These are phyloP conservation scores for Boletus patriciae DNA, from an alignment of 768 basidiomycete species.

Conservation along the genomic window DNA sequence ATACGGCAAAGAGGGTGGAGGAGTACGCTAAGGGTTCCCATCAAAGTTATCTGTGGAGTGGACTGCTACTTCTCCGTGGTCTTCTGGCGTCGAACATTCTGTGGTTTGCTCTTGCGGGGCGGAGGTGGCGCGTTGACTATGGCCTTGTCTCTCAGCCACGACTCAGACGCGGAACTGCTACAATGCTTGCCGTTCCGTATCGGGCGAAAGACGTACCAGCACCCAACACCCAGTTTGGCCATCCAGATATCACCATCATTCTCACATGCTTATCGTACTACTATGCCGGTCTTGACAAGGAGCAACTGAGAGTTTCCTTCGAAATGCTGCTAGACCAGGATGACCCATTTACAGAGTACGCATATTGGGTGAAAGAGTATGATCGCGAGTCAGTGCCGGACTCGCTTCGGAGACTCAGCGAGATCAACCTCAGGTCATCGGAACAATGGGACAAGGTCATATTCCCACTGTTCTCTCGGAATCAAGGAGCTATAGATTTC, in stretches of 20 bases:
- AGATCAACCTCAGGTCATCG: slow-evolving; percentile 3
- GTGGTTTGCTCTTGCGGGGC: slow-evolving; percentile 24
- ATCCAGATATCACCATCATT: slow-evolving; percentile 34
- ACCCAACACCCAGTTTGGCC: slow-evolving; percentile 34
- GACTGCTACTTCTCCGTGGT: slow-evolving; percentile 26
- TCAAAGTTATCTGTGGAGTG: not conserved
- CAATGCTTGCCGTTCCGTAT: slow-evolving; percentile 36
- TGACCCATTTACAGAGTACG: slow-evolving; percentile 2
- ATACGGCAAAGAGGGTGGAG: slow-evolving; percentile 3
- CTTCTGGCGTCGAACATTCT: slow-evolving; percentile 30
- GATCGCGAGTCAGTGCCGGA: not conserved
- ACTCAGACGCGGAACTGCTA: not conserved
- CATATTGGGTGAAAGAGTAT: not conserved
- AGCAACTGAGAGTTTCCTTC: slow-evolving; percentile 1
- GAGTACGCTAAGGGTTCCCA: not conserved
- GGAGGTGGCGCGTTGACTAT: slow-evolving; percentile 37
- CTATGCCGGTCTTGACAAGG: slow-evolving; percentile 12
- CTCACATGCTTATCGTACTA: slow-evolving; percentile 37
- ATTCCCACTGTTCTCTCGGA: not conserved
- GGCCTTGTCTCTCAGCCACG: slow-evolving; percentile 24
- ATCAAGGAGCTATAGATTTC: slow-evolving; percentile 3
- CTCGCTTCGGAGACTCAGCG: not conserved
- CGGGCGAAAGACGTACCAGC: slow-evolving; percentile 37
- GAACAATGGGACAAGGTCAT: slow-evolving; percentile 4
- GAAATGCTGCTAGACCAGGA: slow-evolving; percentile 1